These are phyloP conservation scores for Termitomyces sp. DNA, from an alignment of 768 basidiomycete species.

Conservation along the genomic window DNA sequence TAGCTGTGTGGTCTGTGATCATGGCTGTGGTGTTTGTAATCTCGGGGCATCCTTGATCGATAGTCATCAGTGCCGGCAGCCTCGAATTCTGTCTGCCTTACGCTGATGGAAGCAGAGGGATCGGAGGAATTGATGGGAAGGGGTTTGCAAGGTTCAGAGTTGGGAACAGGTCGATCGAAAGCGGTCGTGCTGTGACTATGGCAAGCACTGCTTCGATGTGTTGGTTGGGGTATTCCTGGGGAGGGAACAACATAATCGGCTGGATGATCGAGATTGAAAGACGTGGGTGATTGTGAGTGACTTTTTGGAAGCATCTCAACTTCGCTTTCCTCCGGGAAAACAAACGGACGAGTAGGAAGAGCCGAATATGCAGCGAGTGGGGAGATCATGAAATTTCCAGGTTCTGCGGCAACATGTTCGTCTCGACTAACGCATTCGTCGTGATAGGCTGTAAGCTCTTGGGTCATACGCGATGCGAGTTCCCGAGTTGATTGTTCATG, in stretches of 20 bases:
- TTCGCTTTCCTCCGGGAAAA: conserved; percentile 31
- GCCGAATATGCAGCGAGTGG: conserved; percentile 33
- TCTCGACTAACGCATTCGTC: conserved; percentile 27
- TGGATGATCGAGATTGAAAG: conserved; percentile 19
- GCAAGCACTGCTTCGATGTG: conserved; percentile 2
- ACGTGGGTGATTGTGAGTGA: conserved; percentile 9
- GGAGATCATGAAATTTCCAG: conserved; percentile 32
- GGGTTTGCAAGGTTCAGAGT: neutral
- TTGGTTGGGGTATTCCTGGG: conserved; percentile 2
- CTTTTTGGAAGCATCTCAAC: neutral
- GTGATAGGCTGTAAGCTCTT: conserved; percentile 20
- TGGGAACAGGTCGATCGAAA: neutral
- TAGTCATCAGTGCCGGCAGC: conserved; percentile 1
- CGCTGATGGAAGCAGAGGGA: neutral
- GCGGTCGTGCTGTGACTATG: neutral
- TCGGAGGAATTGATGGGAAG: neutral
- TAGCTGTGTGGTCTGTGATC: neutral
- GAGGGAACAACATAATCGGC: conserved; percentile 8
- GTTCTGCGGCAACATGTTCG: conserved; percentile 27
- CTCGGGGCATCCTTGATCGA: neutral
- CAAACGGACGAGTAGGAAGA: conserved; percentile 20
- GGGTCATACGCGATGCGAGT: conserved; percentile 7
- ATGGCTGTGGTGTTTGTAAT: neutral
- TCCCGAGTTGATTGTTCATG: conserved; percentile 4
- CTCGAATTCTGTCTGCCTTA: conserved; percentile 10